These are phyloP conservation scores for Kandelia obovata DNA, from an alignment of 345 rosid genomes.

Conservation along the genomic window DNA sequence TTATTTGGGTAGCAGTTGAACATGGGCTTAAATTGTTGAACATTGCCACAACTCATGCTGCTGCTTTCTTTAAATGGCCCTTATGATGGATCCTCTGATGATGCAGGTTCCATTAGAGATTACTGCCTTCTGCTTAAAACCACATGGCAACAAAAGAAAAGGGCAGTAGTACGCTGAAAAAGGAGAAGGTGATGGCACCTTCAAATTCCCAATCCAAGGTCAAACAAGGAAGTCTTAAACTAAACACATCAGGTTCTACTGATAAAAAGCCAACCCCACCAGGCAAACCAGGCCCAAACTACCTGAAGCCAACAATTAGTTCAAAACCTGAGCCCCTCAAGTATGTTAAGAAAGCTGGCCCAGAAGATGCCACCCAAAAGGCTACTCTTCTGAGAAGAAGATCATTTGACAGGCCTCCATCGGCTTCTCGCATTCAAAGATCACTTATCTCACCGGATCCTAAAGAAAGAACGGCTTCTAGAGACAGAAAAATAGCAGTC, in stretches of 20 bases:
- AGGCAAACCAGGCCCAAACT: slow-evolving; percentile 37
- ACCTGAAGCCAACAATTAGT: slow-evolving; percentile 60
- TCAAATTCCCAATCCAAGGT: slow-evolving; percentile 17
- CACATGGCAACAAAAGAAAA: slow-evolving; percentile 42
- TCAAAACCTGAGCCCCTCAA: slow-evolving; percentile 44
- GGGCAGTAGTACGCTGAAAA: slow-evolving; percentile 27
- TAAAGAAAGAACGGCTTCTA: slow-evolving; percentile 15
- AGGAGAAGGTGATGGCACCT: slow-evolving; percentile 32
- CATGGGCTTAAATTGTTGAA: too few species aligned
- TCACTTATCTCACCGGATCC: slow-evolving; percentile 39
- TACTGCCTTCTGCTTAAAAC: background rate
- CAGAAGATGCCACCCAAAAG: slow-evolving; percentile 31
- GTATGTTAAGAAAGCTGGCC: slow-evolving; percentile 32
- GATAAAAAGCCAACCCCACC: slow-evolving; percentile 12
- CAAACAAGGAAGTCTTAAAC: slow-evolving; percentile 18
- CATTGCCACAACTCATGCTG: too few species aligned
- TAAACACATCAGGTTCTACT: slow-evolving; percentile 22
- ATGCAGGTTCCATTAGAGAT: slow-evolving; percentile 1
- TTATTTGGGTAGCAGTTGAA: too few species aligned
- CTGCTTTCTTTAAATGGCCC: too few species aligned
- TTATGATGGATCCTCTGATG: too few species aligned
- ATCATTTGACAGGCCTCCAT: slow-evolving; percentile 68
- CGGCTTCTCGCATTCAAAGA: slow-evolving; percentile 39
- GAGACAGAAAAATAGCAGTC: slow-evolving; percentile 28
- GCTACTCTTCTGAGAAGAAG: slow-evolving; percentile 53